phyloP scores from a whole-genome alignment of 106 monocot genomes.

The Dendrobium huoshanense region DNA sequence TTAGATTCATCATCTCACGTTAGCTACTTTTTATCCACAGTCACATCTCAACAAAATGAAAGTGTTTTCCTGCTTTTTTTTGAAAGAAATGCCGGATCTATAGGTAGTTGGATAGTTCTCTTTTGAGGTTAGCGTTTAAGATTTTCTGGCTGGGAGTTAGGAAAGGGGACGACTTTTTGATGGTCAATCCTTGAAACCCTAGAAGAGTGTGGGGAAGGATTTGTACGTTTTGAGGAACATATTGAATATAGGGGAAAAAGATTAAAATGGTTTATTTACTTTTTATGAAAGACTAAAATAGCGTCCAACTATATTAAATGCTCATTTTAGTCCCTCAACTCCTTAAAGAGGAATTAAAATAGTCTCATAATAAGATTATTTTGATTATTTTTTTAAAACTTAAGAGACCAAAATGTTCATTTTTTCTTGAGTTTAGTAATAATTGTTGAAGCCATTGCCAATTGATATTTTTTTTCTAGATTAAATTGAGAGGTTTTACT shows the following conservation, averaged over 20 bases:
- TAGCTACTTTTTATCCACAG: background rate
- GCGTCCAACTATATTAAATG: no score
- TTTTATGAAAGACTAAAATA: no score
- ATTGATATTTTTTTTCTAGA: background rate
- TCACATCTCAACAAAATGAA: background rate
- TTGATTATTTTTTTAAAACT: no score
- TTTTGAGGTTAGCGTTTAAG: no score
- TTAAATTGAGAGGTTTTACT: no score
- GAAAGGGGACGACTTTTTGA: background rate
- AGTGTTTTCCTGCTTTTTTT: background rate
- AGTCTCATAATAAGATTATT: no score
- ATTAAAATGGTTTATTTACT: no score
- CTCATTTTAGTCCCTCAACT: no score
- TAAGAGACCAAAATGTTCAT: no score
- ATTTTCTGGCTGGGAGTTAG: background rate
- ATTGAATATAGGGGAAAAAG: no score
- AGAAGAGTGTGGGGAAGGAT: background rate
- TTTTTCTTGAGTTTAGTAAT: background rate
- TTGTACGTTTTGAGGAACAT: background rate
- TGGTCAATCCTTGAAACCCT: background rate
- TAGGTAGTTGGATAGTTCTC: no score
- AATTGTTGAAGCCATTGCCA: background rate
- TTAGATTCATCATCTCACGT: constrained; percentile 10
- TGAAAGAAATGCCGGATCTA: background rate
- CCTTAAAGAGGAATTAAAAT: no score